Percentiles rank a stretch among this genome's conserved stretches.
Evolutionary conservation across 495 filamentous ascomycete genomes (phyloP).

Genomic region (Terfezia claveryi): DNA sequence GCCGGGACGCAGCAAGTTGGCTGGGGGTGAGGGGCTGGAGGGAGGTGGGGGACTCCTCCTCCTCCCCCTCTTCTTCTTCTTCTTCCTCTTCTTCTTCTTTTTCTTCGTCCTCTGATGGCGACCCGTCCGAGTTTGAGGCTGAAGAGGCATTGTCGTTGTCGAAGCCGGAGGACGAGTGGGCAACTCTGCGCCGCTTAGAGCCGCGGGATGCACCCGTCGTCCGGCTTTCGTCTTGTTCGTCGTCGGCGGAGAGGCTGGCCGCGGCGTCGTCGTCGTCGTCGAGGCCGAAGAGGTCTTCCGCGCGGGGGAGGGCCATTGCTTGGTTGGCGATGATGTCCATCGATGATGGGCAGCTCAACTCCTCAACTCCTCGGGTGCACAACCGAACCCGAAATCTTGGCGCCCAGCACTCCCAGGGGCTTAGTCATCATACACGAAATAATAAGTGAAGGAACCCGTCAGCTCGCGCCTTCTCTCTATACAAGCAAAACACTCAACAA

Average conservation of each 20-base stretch:
- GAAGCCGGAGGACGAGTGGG: constrained; percentile 20
- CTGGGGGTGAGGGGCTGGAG: constrained; percentile 32
- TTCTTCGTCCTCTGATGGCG: background rate
- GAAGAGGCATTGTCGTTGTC: constrained; percentile 22
- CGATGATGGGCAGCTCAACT: too few relatives aligned
- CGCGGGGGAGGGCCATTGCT: background rate
- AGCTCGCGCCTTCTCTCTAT: too few relatives aligned
- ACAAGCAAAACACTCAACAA: background rate
- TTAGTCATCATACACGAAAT: too few relatives aligned
- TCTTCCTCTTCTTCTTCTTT: constrained; percentile 11
- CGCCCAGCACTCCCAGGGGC: too few relatives aligned
- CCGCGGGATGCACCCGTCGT: background rate
- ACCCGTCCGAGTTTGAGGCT: background rate
- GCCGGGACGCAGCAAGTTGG: constrained; percentile 35
- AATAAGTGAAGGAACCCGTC: too few relatives aligned
- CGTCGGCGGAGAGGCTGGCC: background rate
- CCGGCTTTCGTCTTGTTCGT: background rate
- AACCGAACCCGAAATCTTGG: too few relatives aligned
- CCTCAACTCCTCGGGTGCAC: too few relatives aligned
- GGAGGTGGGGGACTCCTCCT: constrained; percentile 9
- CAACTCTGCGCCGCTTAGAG: constrained; percentile 44
- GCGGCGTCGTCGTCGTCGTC: background rate
- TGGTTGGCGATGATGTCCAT: too few relatives aligned
- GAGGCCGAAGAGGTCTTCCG: background rate
- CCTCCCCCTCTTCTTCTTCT: constrained; percentile 20